Evolutionary conservation across 805 yeast genomes (phyloP).

Genomic region (Ogataea populi-albae): DNA sequence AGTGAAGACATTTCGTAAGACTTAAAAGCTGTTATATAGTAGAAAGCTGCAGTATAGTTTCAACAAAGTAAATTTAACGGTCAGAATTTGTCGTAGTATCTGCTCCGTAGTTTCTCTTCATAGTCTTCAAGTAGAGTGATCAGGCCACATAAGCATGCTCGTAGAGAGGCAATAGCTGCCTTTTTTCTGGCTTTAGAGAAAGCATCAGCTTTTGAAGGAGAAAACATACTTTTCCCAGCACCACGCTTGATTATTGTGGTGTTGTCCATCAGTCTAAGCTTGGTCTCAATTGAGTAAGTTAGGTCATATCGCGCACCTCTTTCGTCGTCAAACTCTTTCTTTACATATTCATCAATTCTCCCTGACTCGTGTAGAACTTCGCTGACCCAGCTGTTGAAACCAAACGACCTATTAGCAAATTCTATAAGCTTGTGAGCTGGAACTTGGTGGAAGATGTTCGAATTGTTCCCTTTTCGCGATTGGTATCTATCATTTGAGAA

Average conservation of each 20-base stretch:
- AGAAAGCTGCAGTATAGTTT: too few relatives aligned
- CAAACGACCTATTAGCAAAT: constrained; percentile 48
- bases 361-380: constrained; percentile 29
- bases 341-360: constrained; percentile 11
- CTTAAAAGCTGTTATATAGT: too few relatives aligned
- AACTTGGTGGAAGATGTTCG: constrained; percentile 18
- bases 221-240: constrained; percentile 33
- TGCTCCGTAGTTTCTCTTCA: constrained; percentile 24
- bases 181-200: constrained; percentile 43
- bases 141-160: constrained; percentile 40
- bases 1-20: too few relatives aligned
- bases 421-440: constrained; percentile 27
- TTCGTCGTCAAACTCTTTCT: constrained; percentile 18
- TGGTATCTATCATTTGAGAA: constrained; percentile 13
- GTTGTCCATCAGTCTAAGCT: constrained; percentile 43
- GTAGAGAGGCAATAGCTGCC: constrained; percentile 46
- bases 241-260: constrained; percentile 40
- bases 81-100: constrained; percentile 20
- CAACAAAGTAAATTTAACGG: constrained; percentile 1
- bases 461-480: constrained; percentile 8
- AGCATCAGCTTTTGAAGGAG: constrained; percentile 35
- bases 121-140: constrained; percentile 28
- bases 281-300: constrained; percentile 28
- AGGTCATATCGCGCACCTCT: constrained; percentile 16
- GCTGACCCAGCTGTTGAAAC: constrained; percentile 51